Conservation (phyloP, 768 basidiomycete genomes). For the Naganishia vishniacii region DNA sequence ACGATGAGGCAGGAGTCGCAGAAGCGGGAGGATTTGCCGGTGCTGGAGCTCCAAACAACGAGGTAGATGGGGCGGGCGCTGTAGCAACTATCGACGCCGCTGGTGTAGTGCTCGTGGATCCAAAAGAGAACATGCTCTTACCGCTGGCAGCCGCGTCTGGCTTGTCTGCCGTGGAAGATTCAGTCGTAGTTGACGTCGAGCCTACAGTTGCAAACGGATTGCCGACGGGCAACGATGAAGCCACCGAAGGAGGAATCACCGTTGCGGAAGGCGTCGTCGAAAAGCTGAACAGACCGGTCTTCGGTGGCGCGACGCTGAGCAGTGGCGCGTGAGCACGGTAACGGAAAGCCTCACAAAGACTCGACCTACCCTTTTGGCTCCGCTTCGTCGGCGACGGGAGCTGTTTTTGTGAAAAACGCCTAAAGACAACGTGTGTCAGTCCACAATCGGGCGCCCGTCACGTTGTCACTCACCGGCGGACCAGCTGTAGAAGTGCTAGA, state of each 20-base stretch:
- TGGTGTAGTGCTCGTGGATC: neutral
- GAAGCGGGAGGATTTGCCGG: neutral
- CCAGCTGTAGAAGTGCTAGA: neutral
- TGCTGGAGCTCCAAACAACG: neutral
- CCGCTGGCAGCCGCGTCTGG: neutral
- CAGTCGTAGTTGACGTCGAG: neutral
- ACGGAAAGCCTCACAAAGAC: neutral
- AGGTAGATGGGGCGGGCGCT: neutral
- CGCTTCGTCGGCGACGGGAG: neutral
- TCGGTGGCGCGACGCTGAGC: conserved; percentile 8
- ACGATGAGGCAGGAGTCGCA: neutral
- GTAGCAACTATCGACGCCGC: neutral
- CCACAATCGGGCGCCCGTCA: neutral
- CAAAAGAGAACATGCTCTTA: neutral
- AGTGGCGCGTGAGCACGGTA: neutral
- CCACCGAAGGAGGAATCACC: neutral
- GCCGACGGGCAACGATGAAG: neutral
- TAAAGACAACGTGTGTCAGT: neutral
- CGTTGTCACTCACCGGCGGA: neutral
- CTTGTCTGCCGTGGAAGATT: neutral
- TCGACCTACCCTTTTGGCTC: conserved; percentile 6
- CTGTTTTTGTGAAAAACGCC: neutral
- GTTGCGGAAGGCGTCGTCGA: neutral
- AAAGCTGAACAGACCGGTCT: conserved; percentile 12
- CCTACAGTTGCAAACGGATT: conserved; percentile 7